Evolutionary conservation across 1,284 basidiomycete genomes (phyloP).

Genomic region (Trametes polyzona): DNA sequence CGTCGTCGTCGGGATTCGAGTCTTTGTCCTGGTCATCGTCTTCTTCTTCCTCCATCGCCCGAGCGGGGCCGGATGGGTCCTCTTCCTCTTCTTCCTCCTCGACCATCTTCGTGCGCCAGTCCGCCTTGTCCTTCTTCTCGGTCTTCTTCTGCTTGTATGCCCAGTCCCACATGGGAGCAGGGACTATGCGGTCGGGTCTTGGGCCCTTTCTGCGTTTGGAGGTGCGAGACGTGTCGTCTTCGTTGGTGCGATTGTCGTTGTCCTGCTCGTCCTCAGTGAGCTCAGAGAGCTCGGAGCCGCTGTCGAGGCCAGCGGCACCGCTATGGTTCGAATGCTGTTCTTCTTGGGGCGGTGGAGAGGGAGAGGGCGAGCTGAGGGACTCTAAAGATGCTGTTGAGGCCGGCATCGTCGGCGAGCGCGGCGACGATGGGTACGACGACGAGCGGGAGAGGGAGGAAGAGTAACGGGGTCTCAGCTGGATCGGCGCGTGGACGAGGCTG

Average conservation of each 20-base stretch:
- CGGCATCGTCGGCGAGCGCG: slow-evolving; percentile 48
- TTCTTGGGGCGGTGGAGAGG: slow-evolving; percentile 43
- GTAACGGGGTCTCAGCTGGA: too few relatives aligned
- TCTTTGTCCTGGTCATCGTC: slow-evolving; percentile 48
- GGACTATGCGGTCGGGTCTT: slow-evolving; percentile 66
- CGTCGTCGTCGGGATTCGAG: slow-evolving; percentile 16
- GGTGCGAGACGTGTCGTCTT: slow-evolving; percentile 18
- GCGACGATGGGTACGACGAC: slow-evolving; percentile 23
- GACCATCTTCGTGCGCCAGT: slow-evolving; percentile 46
- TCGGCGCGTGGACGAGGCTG: slow-evolving; percentile 11
- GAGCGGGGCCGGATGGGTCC: slow-evolving; percentile 51
- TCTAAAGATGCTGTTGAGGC: slow-evolving; percentile 61
- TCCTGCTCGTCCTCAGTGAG: slow-evolving; percentile 80
- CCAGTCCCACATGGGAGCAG: slow-evolving; percentile 81
- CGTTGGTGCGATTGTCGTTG: slow-evolving; percentile 28
- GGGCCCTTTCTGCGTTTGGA: slow-evolving; percentile 43
- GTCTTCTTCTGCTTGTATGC: slow-evolving; percentile 53
- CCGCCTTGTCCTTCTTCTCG: slow-evolving; percentile 31
- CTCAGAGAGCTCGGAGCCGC: slow-evolving; percentile 77
- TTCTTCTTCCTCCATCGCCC: slow-evolving; percentile 66
- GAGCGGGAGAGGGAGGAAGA: slow-evolving; percentile 1
- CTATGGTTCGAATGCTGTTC: slow-evolving; percentile 32
- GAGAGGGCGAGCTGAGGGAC: slow-evolving; percentile 65
- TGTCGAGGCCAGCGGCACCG: slow-evolving; percentile 48
- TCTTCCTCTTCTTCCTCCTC: slow-evolving; percentile 61